These are phyloP conservation scores for Magnaporthiopsis poae DNA, from an alignment of 2,329 filamentous ascomycete species.

Conservation along the genomic window DNA sequence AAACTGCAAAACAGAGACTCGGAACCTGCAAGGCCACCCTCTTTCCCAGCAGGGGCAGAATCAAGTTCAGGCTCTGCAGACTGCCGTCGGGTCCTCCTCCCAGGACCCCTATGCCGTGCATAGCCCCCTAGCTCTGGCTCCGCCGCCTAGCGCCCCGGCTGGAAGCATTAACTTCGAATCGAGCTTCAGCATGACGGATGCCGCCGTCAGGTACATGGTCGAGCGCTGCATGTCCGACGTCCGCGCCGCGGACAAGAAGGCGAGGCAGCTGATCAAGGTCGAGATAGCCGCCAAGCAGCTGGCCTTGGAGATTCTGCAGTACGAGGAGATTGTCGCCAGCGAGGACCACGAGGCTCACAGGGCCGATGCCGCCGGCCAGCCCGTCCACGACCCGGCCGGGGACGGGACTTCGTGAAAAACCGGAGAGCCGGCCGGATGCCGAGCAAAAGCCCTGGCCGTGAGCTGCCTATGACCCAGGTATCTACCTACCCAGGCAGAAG, in stretches of 20 bases:
- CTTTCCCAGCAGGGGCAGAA: conserved; percentile 9
- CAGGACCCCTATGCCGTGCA: conserved; percentile 12
- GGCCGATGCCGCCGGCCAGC: conserved; percentile 15
- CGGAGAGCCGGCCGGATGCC: not conserved
- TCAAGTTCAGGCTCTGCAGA: not conserved
- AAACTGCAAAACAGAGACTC: conserved; percentile 29
- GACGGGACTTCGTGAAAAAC: not conserved
- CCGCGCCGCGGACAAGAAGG: conserved; percentile 31
- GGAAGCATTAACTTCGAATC: conserved; percentile 9
- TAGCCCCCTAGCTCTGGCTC: conserved; percentile 10
- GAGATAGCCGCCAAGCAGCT: conserved; percentile 46
- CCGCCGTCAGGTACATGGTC: conserved; percentile 32
- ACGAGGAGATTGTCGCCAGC: conserved; percentile 32
- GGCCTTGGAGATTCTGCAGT: conserved; percentile 41
- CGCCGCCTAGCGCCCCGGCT: conserved; percentile 9
- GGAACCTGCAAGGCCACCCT: conserved; percentile 22
- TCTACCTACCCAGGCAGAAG: not conserved
- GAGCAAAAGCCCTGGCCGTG: not conserved
- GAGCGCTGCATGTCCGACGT: conserved; percentile 38
- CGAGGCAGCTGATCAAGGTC: conserved; percentile 40
- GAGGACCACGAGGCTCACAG: conserved; percentile 17
- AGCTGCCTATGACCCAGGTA: not conserved
- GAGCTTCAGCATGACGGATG: conserved; percentile 21
- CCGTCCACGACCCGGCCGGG: conserved; percentile 3
- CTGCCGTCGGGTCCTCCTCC: conserved; percentile 9